Evolutionary conservation across 192 early-diverging fungal species (phyloP), one percentile per base, ranked within the genome.

Genomic region (Helicostylum pulchrum): DNA sequence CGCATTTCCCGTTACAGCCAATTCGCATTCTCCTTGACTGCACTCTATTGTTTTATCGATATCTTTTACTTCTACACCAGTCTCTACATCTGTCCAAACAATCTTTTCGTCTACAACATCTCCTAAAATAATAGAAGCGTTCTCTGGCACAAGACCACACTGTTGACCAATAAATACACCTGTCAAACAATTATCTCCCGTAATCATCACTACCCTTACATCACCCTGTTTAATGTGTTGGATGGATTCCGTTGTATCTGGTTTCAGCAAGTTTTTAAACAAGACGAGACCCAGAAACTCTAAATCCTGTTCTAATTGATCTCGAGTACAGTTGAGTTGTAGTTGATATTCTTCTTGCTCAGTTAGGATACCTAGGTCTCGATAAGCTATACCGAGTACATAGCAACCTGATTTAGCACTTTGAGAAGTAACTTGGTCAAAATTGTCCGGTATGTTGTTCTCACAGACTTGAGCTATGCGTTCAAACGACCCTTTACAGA

Each of bases 251-350:
- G 70, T 52, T 7, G 90, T 92, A 58, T 92, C 89, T 11, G 66
- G 70, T 73, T 93, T 93, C 17, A 93, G 74, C 67, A 84, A 76
- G 68, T 93, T 93, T 52, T 89, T 81, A 71, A 93, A 92, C 17
- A 93, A 63, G 17, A 90, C 61, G 8, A 93, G 71, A 14, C 88
- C 89, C 19, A 83, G 54, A 43, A 88, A 73, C 30, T 75, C 73
- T 39, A 77, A 77, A 10, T 77, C 77, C 9, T 75, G 30, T 70
- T 92, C 92, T 52, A 91, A 72, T 12, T 83, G 80, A 23, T 83
- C 80, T 43, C 88, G 81, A 21, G 67, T 62, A 65, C 69, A 68
- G 20, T 75, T 20, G 15, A 64, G 65, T 43, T 67, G 64, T 1
- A 21, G 36, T 15, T 67, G 17, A n/a, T 65, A 12, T 26, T 67